Conservation (phyloP, 2,329 filamentous ascomycete genomes). For the Aspergillus sp. region DNA sequence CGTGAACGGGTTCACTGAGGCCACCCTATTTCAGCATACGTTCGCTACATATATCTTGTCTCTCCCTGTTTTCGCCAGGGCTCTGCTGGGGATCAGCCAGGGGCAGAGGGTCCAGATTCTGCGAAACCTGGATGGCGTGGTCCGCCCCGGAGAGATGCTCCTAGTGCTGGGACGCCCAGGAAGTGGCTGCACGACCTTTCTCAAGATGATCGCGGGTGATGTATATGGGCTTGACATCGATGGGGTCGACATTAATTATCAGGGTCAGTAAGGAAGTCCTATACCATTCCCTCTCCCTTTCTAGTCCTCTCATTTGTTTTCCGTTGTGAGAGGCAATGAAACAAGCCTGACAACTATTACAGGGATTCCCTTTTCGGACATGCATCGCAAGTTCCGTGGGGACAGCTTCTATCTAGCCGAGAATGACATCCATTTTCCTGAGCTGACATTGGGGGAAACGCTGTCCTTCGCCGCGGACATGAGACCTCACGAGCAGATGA, state of each 20-base stretch:
- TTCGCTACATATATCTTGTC: neutral
- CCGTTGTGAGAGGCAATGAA: neutral
- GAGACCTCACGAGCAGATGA: slow-evolving; percentile 1
- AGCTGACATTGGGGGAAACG: slow-evolving; percentile 71
- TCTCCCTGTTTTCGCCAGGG: neutral
- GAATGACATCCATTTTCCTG: slow-evolving; percentile 74
- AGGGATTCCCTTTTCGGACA: slow-evolving; percentile 34
- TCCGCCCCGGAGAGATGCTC: slow-evolving; percentile 46
- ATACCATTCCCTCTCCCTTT: no score
- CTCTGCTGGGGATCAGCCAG: neutral
- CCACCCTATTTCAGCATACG: neutral
- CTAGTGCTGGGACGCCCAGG: slow-evolving; percentile 47
- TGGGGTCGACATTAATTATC: neutral
- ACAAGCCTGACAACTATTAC: neutral
- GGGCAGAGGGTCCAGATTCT: neutral
- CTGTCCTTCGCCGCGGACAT: slow-evolving; percentile 70
- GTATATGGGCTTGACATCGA: neutral
- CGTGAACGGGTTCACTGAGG: neutral
- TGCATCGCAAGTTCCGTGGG: slow-evolving; percentile 41
- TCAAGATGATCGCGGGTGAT: slow-evolving; percentile 34
- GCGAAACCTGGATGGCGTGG: neutral
- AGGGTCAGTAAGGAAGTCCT: neutral
- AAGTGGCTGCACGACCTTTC: slow-evolving; percentile 67
- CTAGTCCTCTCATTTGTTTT: neutral
- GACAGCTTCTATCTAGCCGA: slow-evolving; percentile 81